Percentiles rank a stretch among this genome's conserved stretches.
These are phyloP conservation scores for Pseudopediastrum boryanum DNA, from an alignment of 139 green algal genomes.

Conservation along the genomic window DNA sequence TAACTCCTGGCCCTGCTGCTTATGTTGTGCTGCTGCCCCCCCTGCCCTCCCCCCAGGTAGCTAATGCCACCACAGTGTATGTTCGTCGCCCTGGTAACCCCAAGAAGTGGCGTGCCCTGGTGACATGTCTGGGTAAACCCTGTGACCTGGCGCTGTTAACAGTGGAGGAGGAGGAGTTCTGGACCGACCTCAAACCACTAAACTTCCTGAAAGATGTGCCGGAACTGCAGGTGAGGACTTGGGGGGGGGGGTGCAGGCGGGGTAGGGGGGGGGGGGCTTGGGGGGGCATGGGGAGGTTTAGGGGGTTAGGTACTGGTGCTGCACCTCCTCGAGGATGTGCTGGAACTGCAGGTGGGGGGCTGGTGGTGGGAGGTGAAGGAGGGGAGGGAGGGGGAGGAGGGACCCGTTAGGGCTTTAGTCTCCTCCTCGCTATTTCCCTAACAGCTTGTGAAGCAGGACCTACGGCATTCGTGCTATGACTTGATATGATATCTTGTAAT, in stretches of 20 bases:
- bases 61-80: slow-evolving; percentile 72
- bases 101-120: slow-evolving; percentile 77
- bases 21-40: neutral
- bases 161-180: slow-evolving; percentile 75
- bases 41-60: slow-evolving; percentile 50
- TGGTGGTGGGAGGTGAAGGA: too few species aligned
- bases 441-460: too few species aligned
- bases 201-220: slow-evolving; percentile 74
- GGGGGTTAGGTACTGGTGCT: too few species aligned
- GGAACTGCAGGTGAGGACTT: slow-evolving; percentile 75
- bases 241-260: too few species aligned
- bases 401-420: too few species aligned
- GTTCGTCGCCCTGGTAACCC: slow-evolving; percentile 77
- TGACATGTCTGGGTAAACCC: slow-evolving; percentile 73
- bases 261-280: too few species aligned
- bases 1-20: neutral
- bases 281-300: too few species aligned
- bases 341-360: slow-evolving; percentile 76
- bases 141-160: slow-evolving; percentile 85
- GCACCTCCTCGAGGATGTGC: slow-evolving; percentile 71
- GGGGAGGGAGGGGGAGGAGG: too few species aligned
- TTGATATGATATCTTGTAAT: too few species aligned
- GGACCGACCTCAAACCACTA: slow-evolving; percentile 63
- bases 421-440: too few species aligned
- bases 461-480: too few species aligned